These are phyloP conservation scores for Pyricularia grisea DNA, from an alignment of 2,329 filamentous ascomycete genomes.

Conservation along the genomic window DNA sequence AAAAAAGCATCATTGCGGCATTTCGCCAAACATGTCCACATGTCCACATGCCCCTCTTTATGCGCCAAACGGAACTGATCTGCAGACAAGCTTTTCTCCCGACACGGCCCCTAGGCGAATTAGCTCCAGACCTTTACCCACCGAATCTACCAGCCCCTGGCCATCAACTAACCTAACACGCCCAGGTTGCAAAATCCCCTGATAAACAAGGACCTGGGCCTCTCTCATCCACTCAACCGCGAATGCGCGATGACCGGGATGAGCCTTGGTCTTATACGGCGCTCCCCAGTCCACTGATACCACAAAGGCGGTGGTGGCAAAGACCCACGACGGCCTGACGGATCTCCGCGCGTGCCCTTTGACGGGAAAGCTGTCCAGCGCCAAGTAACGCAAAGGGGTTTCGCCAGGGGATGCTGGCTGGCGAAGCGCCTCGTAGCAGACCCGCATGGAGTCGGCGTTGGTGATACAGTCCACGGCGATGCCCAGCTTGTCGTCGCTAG, in stretches of 20 bases:
- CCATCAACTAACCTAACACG: background rate
- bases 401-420: background rate
- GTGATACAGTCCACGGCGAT: slow-evolving; percentile 34
- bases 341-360: background rate
- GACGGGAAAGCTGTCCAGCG: background rate
- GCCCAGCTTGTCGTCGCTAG: slow-evolving; percentile 25
- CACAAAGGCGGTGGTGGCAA: slow-evolving; percentile 2
- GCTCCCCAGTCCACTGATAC: background rate
- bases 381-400: background rate
- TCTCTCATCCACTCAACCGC: background rate
- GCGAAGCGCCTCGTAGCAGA: slow-evolving; percentile 15
- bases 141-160: background rate
- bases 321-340: slow-evolving; percentile 5
- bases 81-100: background rate
- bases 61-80: too few species aligned
- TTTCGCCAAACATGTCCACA: too few species aligned
- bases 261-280: background rate
- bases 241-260: background rate
- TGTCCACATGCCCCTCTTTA: too few species aligned
- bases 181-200: background rate
- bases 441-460: slow-evolving; percentile 18
- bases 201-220: background rate
- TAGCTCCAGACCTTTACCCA: background rate
- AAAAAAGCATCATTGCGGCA: too few species aligned
- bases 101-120: background rate